Evolutionary conservation across 2,329 filamentous ascomycete species (phyloP), one percentile per base, ranked within the genome.

Genomic region (Westerdykella sp.): DNA sequence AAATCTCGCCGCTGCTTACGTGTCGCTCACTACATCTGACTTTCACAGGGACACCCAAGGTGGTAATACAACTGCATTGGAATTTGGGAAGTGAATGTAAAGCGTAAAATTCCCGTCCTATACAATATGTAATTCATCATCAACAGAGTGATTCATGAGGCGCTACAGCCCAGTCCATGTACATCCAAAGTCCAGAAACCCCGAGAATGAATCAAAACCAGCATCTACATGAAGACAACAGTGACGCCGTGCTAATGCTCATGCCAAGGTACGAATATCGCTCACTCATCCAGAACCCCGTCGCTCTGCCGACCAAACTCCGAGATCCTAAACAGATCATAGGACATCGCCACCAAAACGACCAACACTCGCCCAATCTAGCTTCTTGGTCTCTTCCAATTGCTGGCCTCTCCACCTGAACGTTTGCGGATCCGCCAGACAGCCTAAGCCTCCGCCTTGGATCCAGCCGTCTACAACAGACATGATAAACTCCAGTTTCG

Each of bases 401-500:
- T 66, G 65, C 45, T 67, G 58, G 6, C 72, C 72, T 18, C 62
- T 58, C 73, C 72, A 75, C 13, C 58, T 60, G 41, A 73, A 59
- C 22, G 57, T 46, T 43, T 59, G 57, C n/a, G 57, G 59, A 9
- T 66, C 59, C 7, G 59, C 55, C 13, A 70, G 50, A 45, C 68
- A 63, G 2, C 86, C 86, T 25, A 90, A 67, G 2, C 86, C 86
- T 3, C 80, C 81, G 54, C 84, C 83, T 43, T 62, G 57, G 11
- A 81, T 77, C 86, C 86, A 91, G 62, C 87, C 83, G 50, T 76
- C 76, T 10, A 88, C 75, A 13, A 87, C 76, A 40, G 75, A 69
- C 51, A 77, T 75, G 55, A 90, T 79, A 60, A 90, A 90, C 46
- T 81, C 76, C 44, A 91, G 76, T 71, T 91, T 91, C 54, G 74